Base-by-base conservation (phyloP, 75 land plant genomes). In the Picea glauca region DNA sequence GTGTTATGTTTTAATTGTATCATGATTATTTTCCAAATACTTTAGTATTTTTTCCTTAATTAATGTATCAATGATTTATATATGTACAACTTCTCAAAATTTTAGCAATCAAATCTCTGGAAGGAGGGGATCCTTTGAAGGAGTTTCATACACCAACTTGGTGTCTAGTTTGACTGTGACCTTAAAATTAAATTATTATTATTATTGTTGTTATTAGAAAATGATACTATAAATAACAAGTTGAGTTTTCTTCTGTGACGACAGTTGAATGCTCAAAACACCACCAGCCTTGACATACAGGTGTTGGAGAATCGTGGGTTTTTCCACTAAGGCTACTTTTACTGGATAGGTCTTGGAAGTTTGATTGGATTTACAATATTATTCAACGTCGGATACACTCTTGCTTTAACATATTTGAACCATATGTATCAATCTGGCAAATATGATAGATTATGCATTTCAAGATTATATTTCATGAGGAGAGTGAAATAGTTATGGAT, bases 361-460 rank as follows among this genome's bases (percentile, higher is more conserved):
- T 78, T 84, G 17, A 21, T 77, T 33, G 83, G 75, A 59, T 76
- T 81, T 59, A 76, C 74, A 54, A 54, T 81, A 59, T 38, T 84
- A 17, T 84, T 84, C 79, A 84, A 84, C 59, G 20, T 77, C 14
- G 33, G 77, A 23, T 84, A 74, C 76, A 84, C 85, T 14, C 60
- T 84, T 40, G 74, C 79, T 31, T 84, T 94, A 30, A 83, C 90
- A 46, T 94, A 80, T 78, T 62, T 88, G 40, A 82, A 84, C 57
- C 74, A 65, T 84, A 23, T 21, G 64, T 62, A 21, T 62, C 30
- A 62, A 2, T 26, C 21, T 62, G 64, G 26, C 8, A 60, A 62
- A 62, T 61, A 61, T 62, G 13, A 21, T 62, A 62, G 30, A 21
- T 23, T 62, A 26, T 61, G 20, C 62, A 60, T 4, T 3, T 4